These are phyloP conservation scores for Bigelowiella natans DNA, from an alignment of 78 protist genomes.

Conservation along the genomic window DNA sequence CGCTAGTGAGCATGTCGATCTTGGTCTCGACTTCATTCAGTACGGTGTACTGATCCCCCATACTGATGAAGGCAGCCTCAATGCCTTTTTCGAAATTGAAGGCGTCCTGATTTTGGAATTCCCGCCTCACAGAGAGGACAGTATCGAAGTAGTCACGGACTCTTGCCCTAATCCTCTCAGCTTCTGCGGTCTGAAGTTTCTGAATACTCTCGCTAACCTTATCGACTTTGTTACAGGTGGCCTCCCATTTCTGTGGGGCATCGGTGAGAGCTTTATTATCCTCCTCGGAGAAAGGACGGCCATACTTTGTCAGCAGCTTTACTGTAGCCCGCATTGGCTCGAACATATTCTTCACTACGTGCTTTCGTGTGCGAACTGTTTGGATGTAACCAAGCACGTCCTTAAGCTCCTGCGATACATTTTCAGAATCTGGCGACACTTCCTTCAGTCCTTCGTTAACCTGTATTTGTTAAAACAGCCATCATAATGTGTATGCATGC, in stretches of 20 bases:
- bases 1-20: background rate
- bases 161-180: constrained; percentile 26
- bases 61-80: constrained; percentile 9
- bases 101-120: constrained; percentile 19
- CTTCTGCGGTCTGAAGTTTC: constrained; percentile 43
- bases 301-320: constrained; percentile 33
- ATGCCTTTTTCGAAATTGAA: background rate
- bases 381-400: constrained; percentile 31
- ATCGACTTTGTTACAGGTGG: background rate
- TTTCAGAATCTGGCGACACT: background rate
- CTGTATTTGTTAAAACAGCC: too few species aligned
- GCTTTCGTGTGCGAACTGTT: constrained; percentile 20
- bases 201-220: background rate
- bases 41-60: background rate
- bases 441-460: background rate
- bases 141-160: background rate
- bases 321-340: constrained; percentile 22
- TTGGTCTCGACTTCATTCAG: background rate
- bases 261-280: background rate
- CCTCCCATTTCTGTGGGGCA: constrained; percentile 2
- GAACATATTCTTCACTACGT: constrained; percentile 11
- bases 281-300: background rate
- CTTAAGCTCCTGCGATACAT: constrained; percentile 26
- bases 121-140: background rate
- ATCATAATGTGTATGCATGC: too few species aligned